Base-by-base conservation (phyloP, 768 basidiomycete genomes). In the Leccinum variicolor region DNA sequence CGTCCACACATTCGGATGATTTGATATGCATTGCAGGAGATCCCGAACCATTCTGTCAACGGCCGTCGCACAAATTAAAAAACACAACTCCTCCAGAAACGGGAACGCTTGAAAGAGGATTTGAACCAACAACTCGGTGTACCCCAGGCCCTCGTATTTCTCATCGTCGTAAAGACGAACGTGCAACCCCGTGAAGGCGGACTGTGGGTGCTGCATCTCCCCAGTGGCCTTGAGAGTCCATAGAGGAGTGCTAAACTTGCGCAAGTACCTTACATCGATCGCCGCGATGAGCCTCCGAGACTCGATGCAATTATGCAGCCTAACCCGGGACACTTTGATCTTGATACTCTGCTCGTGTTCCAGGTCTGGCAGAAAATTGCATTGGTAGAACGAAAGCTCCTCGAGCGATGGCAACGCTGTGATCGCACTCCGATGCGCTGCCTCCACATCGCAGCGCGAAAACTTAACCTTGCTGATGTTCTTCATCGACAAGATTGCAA, bases 391-490 rank as follows among this genome's bases (percentile, higher is more conserved):
- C 13, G 49, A 34, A 2, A 69, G 60, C 10, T 50, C 21, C 41
- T 67, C 53, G 46, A 71, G 70, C 19, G 28, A 47, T 4, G 17
- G 19, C 2, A 67, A 41, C 3, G 47, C 7, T n/a, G 50, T 47
- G 4, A 71, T 58, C 7, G 49, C 58, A 7, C 33, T 1, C 63
- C 69, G 67, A 45, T 69, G 52, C 0, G 55, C 50, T 2, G 14
- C 17, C 15, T 57, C 51, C 52, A 71, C 57, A 34, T 50, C 41
- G 14, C 60, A 59, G 3, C 3, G 0, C 1, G 11, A 47, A 47
- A 70, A 64, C 7, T 15, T 11, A 47, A 70, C 54, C 8, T 48
- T 41, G 7, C 15, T 61, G 21, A 70, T 48, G 49, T 64, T 59
- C 3, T 19, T 52, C 69, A 72, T 70, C 34, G 56, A 31, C 13